Evolutionary conservation across 768 basidiomycete genomes (phyloP).

Genomic region (Clavulina sp.): DNA sequence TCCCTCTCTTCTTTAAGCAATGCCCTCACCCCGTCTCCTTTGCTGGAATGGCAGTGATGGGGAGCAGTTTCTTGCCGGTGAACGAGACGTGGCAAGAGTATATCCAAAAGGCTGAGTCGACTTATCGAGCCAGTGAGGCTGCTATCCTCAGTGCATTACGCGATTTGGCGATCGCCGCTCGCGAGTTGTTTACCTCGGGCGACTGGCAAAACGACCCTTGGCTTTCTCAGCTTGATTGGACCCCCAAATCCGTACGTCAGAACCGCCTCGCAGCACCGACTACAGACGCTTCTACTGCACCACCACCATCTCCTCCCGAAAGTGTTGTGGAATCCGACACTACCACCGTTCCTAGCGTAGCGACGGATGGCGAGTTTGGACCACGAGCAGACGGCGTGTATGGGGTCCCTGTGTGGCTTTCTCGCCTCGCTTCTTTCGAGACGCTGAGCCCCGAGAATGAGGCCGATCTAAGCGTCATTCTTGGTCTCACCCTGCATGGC

Average conservation of each 20-base stretch:
- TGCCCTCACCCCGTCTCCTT: conserved; percentile 92
- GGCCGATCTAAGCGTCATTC: too few relatives aligned
- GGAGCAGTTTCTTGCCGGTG: conserved; percentile 77
- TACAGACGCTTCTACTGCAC: too few relatives aligned
- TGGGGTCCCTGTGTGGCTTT: neutral
- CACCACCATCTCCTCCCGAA: too few relatives aligned
- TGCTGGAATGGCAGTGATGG: conserved; percentile 81
- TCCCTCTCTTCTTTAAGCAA: conserved; percentile 62
- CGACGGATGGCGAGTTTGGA: neutral
- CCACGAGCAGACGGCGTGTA: neutral
- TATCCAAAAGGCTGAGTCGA: conserved; percentile 54
- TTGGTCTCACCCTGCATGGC: neutral
- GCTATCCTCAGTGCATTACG: conserved; percentile 43
- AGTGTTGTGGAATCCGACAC: too few relatives aligned
- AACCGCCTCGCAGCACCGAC: neutral
- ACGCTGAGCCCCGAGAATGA: neutral
- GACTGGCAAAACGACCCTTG: conserved; percentile 61
- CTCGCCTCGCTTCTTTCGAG: neutral
- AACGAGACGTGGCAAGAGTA: conserved; percentile 82
- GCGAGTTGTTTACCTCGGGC: conserved; percentile 28
- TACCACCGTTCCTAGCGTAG: too few relatives aligned
- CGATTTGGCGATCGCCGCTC: conserved; percentile 45
- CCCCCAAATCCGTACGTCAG: conserved; percentile 37
- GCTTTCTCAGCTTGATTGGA: conserved; percentile 89
- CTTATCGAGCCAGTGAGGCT: conserved; percentile 53